Percentiles rank a stretch among this genome's conserved stretches.
Conservation (phyloP, 208 protist species). For the Strigomonas galati region DNA sequence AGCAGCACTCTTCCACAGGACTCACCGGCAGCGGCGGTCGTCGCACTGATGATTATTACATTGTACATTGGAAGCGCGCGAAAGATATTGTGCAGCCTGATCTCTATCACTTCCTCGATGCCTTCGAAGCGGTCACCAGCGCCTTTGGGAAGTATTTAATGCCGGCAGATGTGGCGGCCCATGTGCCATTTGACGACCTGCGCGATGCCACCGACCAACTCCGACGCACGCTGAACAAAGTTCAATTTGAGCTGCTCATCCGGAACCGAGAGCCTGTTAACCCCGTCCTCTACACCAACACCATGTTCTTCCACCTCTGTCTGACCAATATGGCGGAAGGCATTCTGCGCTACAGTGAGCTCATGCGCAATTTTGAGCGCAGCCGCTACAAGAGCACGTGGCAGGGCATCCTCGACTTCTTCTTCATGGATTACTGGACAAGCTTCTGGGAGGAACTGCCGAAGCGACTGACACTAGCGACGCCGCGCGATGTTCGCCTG, state of each 20-base stretch:
- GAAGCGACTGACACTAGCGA: conserved; percentile 53
- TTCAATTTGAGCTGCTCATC: conserved; percentile 43
- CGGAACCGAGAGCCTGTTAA: conserved; percentile 21
- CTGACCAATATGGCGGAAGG: conserved; percentile 44
- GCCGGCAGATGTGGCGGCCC: conserved; percentile 25
- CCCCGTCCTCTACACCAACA: conserved; percentile 33
- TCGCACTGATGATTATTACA: too few relatives aligned
- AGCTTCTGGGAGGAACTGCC: conserved; percentile 67
- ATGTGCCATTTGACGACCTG: conserved; percentile 48
- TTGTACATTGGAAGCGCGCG: background rate
- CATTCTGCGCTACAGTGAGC: conserved; percentile 36
- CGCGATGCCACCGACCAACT: conserved; percentile 30
- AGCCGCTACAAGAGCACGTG: conserved; percentile 36
- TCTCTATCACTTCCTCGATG: conserved; percentile 24
- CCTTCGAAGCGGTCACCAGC: conserved; percentile 30
- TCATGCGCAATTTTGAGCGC: too few relatives aligned
- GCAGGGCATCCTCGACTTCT: conserved; percentile 47
- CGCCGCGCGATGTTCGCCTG: conserved; percentile 61
- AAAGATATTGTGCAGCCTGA: conserved; percentile 17
- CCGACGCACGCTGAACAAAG: conserved; percentile 34
- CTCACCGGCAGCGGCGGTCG: too few relatives aligned
- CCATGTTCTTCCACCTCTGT: conserved; percentile 35
- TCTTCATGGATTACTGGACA: conserved; percentile 57
- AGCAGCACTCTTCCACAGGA: too few relatives aligned
- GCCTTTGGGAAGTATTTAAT: conserved; percentile 37